Conservation (phyloP, 73 alveolate genomes). For the Vitrella brassicaformis region DNA sequence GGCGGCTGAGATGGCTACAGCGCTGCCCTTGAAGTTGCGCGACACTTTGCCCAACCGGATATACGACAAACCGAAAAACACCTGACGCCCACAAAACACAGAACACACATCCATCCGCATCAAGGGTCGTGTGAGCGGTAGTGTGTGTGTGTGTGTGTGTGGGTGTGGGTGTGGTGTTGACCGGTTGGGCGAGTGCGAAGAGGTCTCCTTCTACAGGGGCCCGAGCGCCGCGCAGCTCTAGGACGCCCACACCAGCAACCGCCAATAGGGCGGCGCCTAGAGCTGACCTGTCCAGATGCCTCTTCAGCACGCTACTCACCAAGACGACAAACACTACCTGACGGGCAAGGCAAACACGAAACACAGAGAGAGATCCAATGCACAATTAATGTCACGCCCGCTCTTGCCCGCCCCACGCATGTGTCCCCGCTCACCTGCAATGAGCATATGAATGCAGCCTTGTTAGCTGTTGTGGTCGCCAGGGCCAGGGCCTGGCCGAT, state of each 20-base stretch:
- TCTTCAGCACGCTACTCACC: not conserved
- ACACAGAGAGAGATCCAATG: no score
- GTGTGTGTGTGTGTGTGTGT: no score
- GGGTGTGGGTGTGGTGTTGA: no score
- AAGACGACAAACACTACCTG: not conserved
- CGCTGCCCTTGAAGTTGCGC: not conserved
- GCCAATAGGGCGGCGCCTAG: not conserved
- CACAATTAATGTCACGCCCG: no score
- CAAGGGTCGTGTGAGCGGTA: no score
- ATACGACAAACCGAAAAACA: not conserved
- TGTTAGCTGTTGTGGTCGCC: not conserved
- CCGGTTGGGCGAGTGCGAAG: not conserved
- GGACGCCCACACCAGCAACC: not conserved
- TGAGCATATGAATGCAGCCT: not conserved
- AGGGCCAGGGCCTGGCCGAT: not conserved
- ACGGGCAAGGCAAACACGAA: no score
- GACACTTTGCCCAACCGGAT: not conserved
- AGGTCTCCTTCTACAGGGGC: not conserved
- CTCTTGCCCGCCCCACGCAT: no score
- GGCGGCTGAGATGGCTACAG: not conserved
- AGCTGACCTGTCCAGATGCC: not conserved
- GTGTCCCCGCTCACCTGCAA: no score
- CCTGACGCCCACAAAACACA: no score
- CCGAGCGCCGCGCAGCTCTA: not conserved
- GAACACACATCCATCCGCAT: no score